These are phyloP conservation scores for Sporisorium iseilematis-ciliati DNA, from an alignment of 1,284 basidiomycete species.

Conservation along the genomic window DNA sequence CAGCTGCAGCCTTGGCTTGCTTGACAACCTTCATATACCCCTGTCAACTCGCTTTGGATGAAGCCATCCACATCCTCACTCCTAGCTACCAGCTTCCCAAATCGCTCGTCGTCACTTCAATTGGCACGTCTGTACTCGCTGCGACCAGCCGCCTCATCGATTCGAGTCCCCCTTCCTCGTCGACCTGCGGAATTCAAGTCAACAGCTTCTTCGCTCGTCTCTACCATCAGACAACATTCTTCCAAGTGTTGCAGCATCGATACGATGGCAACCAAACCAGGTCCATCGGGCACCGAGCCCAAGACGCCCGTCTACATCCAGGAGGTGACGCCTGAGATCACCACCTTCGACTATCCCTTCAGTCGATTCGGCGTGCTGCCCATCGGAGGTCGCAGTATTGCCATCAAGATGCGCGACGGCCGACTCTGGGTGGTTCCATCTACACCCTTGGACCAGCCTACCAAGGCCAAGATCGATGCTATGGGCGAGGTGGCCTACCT, in stretches of 20 bases:
- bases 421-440: constrained; percentile 86
- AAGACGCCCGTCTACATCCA: constrained; percentile 50
- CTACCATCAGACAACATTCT: background rate
- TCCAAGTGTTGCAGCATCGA: constrained; percentile 28
- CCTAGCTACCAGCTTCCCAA: background rate
- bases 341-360: constrained; percentile 69
- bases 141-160: background rate
- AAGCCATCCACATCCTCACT: constrained; percentile 4
- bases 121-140: background rate
- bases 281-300: constrained; percentile 27
- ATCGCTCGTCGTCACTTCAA: background rate
- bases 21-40: constrained; percentile 15
- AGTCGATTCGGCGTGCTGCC: constrained; percentile 67
- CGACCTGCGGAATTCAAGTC: background rate
- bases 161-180: constrained; percentile 1
- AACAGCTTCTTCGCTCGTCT: background rate
- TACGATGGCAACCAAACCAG: constrained; percentile 31
- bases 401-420: constrained; percentile 76
- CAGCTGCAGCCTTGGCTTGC: background rate
- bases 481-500: constrained; percentile 79
- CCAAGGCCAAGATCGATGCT: constrained; percentile 78
- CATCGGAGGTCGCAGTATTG: constrained; percentile 74
- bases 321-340: constrained; percentile 52
- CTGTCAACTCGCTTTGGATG: constrained; percentile 9
- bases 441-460: constrained; percentile 79